These are phyloP conservation scores for Saccharum hybrid DNA, from an alignment of 202 grass and related monocot genomes.

Conservation along the genomic window DNA sequence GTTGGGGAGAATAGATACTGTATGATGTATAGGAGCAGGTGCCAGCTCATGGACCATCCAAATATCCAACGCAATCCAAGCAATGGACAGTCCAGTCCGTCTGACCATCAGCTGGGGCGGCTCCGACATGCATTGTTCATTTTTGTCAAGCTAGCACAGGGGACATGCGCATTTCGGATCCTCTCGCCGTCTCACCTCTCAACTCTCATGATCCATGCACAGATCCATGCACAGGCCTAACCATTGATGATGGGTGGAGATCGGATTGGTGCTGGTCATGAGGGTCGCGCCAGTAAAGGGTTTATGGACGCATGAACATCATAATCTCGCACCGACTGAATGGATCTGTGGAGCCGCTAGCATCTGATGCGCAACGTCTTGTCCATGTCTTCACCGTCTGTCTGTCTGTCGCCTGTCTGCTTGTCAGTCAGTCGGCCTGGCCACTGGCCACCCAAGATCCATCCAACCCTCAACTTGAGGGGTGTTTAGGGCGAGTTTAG, in stretches of 20 bases:
- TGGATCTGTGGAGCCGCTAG: not conserved
- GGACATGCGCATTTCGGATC: not conserved
- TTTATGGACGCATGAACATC: not conserved
- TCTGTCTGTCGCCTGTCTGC: not conserved
- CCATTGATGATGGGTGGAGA: not conserved
- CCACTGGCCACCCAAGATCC: not conserved
- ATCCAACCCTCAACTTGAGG: not conserved
- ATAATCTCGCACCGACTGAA: conserved; percentile 20
- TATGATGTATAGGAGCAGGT: too few species aligned
- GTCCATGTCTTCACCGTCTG: conserved; percentile 37
- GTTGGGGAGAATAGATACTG: too few species aligned
- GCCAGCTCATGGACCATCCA: not conserved
- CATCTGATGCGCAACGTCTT: conserved; percentile 45
- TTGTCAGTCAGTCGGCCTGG: not conserved
- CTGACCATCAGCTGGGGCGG: not conserved
- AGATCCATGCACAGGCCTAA: too few species aligned
- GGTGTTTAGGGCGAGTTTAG: too few species aligned
- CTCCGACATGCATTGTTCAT: conserved; percentile 17
- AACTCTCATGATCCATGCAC: too few species aligned
- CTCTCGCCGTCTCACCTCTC: not conserved
- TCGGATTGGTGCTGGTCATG: not conserved
- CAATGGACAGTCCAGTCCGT: not conserved
- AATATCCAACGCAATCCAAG: not conserved
- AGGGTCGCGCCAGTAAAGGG: not conserved
- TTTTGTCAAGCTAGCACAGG: conserved; percentile 3